Evolutionary conservation across 148 eudicot species (phyloP).

Genomic region (Chenopodium formosanum): DNA sequence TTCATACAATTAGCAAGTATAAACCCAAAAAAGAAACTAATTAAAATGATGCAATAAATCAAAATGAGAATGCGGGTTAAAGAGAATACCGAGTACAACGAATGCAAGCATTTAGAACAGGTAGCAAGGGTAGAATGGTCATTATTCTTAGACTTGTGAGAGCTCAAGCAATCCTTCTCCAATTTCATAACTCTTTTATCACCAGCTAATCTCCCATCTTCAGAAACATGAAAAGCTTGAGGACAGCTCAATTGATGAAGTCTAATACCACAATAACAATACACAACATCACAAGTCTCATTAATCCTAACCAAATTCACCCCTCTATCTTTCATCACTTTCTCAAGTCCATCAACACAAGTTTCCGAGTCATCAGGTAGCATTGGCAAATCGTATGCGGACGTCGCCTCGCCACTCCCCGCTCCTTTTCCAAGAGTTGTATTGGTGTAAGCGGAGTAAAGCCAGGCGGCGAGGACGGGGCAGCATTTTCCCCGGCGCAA

Average conservation of each 20-base stretch:
- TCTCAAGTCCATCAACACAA: slow-evolving; percentile 54
- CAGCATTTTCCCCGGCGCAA: slow-evolving; percentile 59
- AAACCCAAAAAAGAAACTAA: neutral
- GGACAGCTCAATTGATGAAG: slow-evolving; percentile 65
- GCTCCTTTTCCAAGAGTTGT: slow-evolving; percentile 37
- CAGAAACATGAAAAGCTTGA: slow-evolving; percentile 38
- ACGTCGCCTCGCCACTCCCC: neutral
- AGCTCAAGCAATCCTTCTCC: slow-evolving; percentile 56
- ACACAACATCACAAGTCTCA: slow-evolving; percentile 62
- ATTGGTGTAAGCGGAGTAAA: slow-evolving; percentile 65
- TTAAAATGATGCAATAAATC: no score
- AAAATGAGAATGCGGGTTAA: neutral
- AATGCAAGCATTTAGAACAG: slow-evolving; percentile 70
- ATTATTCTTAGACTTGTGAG: neutral
- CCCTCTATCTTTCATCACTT: slow-evolving; percentile 47
- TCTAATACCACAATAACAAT: slow-evolving; percentile 77
- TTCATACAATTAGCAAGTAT: no score
- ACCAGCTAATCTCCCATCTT: slow-evolving; percentile 42
- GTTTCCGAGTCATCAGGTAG: slow-evolving; percentile 81
- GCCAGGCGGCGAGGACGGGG: slow-evolving; percentile 83
- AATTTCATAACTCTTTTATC: slow-evolving; percentile 41
- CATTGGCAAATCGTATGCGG: slow-evolving; percentile 60
- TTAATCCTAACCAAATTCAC: slow-evolving; percentile 47
- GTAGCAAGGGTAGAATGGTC: slow-evolving; percentile 31
- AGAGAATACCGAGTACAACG: slow-evolving; percentile 52